Base-by-base conservation (phyloP, 2,329 filamentous ascomycete genomes). In the Tolypocladium ophioglossoides region DNA sequence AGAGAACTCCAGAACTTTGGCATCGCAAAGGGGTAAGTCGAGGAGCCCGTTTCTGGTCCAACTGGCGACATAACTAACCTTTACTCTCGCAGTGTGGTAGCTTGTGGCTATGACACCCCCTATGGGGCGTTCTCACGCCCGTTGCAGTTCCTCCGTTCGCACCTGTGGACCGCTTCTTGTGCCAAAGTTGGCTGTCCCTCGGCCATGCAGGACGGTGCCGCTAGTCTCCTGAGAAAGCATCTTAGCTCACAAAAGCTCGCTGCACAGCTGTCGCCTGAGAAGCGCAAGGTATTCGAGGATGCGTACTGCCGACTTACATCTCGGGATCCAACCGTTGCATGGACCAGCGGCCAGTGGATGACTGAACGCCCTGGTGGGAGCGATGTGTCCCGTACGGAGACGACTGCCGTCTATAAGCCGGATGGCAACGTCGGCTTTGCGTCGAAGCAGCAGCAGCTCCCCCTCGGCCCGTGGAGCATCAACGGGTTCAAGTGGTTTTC, bases 271-370 rank as follows among this genome's bases (percentile, higher is more conserved):
- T 62, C 63, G 1, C 50, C 57, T 4, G 57, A 64, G 2, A 65
- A 72, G 57, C 68, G 69, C 9, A 59, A 60, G 20, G 76, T 83
- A 0, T 74, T 83, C 50, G 70, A 76, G 39, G 73, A 78, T 41
- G 79, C 78, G 4, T 82, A 76, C 58, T 62, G 68, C 7, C 76
- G 77, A 14, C 69, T 87, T 4, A 79, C 72, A 1, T 80, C 77
- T 4, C 72, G 78, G 5, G 74, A 85, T 27, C 62, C 68, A 0
- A 46, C 34, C 4, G 59, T 68, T 20, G 79, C 80, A 0, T 89
- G 85, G 86, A 89, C 85, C 0, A 86, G 80, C 41, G 85, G 85
- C 0, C 86, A 89, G 64, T 89, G 86, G 86, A 89, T 89, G 86
- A 89, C 86, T 0, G 85, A 89, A 61, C 75, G 85, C 2, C 75